These are phyloP conservation scores for Mycena maculata DNA, from an alignment of 768 basidiomycete species.

Conservation along the genomic window DNA sequence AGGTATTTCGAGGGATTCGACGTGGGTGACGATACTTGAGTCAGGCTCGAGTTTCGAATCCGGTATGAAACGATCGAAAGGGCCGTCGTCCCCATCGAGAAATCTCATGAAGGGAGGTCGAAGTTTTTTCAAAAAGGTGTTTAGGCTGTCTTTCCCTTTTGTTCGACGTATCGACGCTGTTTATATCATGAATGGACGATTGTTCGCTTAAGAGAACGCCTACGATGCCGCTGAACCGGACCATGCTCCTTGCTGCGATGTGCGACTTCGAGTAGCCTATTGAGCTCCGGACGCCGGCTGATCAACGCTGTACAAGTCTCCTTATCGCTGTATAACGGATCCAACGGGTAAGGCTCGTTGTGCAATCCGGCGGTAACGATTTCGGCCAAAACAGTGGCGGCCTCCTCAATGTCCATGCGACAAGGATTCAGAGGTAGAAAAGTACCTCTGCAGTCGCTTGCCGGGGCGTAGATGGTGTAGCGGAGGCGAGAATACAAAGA, in stretches of 20 bases:
- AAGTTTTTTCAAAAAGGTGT: neutral
- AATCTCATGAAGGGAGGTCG: neutral
- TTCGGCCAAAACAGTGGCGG: neutral
- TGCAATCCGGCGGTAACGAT: constrained; percentile 3
- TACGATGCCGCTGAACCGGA: neutral
- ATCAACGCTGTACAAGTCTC: neutral
- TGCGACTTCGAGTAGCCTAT: neutral
- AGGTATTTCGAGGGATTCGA: constrained; percentile 13
- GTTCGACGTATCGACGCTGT: constrained; percentile 7
- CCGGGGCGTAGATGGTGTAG: no score
- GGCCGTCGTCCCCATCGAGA: neutral
- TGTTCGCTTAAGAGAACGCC: neutral
- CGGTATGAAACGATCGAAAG: neutral
- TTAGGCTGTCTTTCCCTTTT: neutral
- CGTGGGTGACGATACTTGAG: neutral
- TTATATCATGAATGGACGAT: neutral
- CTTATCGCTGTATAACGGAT: constrained; percentile 1
- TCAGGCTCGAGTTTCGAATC: neutral
- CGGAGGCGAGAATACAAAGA: no score
- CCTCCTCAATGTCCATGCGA: neutral
- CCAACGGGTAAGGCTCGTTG: neutral
- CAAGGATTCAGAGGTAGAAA: no score
- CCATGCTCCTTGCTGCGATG: neutral
- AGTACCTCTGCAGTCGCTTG: no score
- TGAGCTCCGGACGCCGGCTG: neutral